Evolutionary conservation across 805 yeast genomes (phyloP).

Genomic region (Lipomyces lipofer): DNA sequence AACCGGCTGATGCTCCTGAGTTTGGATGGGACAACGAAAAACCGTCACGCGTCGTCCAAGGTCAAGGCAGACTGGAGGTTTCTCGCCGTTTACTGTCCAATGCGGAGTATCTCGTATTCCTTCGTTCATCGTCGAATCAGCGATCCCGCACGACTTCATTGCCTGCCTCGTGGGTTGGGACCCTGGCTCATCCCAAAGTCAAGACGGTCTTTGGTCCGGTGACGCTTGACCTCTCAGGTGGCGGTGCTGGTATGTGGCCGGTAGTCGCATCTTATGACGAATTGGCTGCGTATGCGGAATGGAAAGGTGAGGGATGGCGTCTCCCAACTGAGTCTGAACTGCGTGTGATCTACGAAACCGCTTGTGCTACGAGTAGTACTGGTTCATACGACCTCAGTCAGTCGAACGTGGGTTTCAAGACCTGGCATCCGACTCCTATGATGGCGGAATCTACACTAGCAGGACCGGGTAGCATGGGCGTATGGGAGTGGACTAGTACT

Average conservation of each 20-base stretch:
- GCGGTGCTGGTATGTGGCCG: conserved; percentile 28
- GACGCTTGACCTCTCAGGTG: conserved; percentile 2
- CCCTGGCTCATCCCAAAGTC: conserved; percentile 15
- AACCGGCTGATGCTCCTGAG: not conserved
- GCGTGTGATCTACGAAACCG: conserved; percentile 24
- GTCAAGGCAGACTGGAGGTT: conserved; percentile 14
- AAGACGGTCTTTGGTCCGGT: conserved; percentile 29
- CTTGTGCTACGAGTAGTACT: not conserved
- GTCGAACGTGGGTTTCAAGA: conserved; percentile 29
- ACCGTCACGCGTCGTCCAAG: conserved; percentile 12
- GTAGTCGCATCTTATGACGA: conserved; percentile 31
- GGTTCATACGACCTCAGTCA: conserved; percentile 13
- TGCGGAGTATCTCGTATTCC: conserved; percentile 19
- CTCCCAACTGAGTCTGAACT: conserved; percentile 31
- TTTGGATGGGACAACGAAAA: conserved; percentile 34
- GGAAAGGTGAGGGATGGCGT: conserved; percentile 27
- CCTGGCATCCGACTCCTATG: conserved; percentile 29
- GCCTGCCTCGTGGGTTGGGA: conserved; percentile 27
- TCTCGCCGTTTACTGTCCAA: conserved; percentile 28
- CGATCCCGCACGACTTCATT: no score
- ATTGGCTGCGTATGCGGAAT: conserved; percentile 16
- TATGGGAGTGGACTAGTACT: conserved; percentile 33
- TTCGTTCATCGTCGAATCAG: conserved; percentile 1
- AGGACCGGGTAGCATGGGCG: conserved; percentile 31
- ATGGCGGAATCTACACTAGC: not conserved